Conservation (phyloP, 2,329 filamentous ascomycete genomes). For the Colletotrichum magnum region DNA sequence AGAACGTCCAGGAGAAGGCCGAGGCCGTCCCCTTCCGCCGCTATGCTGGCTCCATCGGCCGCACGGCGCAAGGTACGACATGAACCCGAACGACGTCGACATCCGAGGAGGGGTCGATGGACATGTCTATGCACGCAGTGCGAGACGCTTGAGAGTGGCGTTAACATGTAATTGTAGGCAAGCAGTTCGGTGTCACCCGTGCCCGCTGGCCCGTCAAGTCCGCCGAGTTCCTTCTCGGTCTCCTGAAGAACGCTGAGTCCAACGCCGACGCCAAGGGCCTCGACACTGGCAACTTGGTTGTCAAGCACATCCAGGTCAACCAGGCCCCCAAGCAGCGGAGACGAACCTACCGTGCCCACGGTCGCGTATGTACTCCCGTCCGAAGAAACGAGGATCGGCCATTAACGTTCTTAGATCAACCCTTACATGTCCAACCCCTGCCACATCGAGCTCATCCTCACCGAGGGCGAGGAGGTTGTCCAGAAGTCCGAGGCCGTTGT, state of each 20-base stretch:
- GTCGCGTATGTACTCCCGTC: conserved; percentile 85
- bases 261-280: conserved; percentile 98
- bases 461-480: conserved; percentile 95
- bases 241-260: conserved; percentile 97
- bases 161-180: conserved; percentile 72
- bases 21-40: conserved; percentile 99
- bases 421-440: conserved; percentile 99
- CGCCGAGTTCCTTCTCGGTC: conserved; percentile 95
- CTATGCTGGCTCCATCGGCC: conserved; percentile 95
- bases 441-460: conserved; percentile 99
- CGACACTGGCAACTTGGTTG: conserved; percentile 95
- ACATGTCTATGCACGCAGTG: neutral
- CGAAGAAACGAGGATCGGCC: neutral
- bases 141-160: neutral
- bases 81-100: neutral
- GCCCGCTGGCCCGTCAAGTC: conserved; percentile 99
- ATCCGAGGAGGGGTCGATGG: conserved; percentile 3
- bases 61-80: conserved; percentile 95
- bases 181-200: conserved; percentile 98
- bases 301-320: conserved; percentile 99
- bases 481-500: conserved; percentile 85
- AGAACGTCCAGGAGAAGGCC: conserved; percentile 97
- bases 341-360: conserved; percentile 99
- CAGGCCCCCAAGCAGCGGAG: conserved; percentile 99
- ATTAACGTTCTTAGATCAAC: conserved; percentile 83